Evolutionary conservation across 2,329 filamentous ascomycete genomes (phyloP).

Genomic region (Beauveria brongniartii): DNA sequence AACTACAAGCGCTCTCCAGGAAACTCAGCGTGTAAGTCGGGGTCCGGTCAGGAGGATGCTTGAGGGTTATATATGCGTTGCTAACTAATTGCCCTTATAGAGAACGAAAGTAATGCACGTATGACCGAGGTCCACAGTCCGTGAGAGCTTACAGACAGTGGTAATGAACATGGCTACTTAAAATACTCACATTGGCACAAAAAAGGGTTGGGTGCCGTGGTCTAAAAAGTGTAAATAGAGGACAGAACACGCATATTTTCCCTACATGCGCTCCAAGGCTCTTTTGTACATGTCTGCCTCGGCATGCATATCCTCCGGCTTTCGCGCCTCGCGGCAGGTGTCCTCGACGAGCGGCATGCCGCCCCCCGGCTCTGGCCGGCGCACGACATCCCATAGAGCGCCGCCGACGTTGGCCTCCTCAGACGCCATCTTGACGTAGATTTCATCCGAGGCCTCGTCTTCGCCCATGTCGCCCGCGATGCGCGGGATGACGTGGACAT

Average conservation of each 20-base stretch:
- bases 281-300: conserved; percentile 64
- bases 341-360: conserved; percentile 65
- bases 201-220: not conserved
- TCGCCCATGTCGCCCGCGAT: conserved; percentile 44
- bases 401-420: conserved; percentile 78
- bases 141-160: not conserved
- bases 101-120: not conserved
- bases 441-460: conserved; percentile 45
- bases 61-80: not conserved
- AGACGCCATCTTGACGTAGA: conserved; percentile 76
- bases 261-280: conserved; percentile 37
- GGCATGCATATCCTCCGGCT: conserved; percentile 65
- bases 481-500: conserved; percentile 84
- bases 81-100: not conserved
- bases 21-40: conserved; percentile 87
- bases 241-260: no score
- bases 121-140: not conserved
- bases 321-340: conserved; percentile 57
- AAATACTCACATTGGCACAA: not conserved
- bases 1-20: conserved; percentile 76
- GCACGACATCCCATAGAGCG: conserved; percentile 50
- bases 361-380: conserved; percentile 42
- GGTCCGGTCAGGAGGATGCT: no score
- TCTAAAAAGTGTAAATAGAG: not conserved
- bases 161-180: not conserved